Base-by-base conservation (phyloP, 176 grass and related monocot species). In the Carex cristatella region DNA sequence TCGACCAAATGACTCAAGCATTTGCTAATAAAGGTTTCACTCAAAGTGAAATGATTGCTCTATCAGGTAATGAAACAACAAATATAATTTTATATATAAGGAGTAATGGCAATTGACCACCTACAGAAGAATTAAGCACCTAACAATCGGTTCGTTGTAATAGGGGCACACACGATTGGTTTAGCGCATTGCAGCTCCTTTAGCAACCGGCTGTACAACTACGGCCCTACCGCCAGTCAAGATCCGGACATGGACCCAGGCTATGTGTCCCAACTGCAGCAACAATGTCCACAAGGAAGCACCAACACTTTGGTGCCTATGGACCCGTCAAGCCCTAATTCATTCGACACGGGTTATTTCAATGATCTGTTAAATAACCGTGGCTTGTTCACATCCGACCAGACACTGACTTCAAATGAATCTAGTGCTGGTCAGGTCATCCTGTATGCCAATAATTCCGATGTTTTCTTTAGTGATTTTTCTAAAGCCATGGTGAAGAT, bases 131-230 rank as follows among this genome's bases (percentile, higher is more conserved):
- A 40, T 40, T 40, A 40, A 54, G 27, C 49, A 61, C 11, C 42
- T 81, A 66, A 55, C 19, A 5, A 38, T 37, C 12, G 6, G 19
- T 84, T 7, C 32, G 4, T 16, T 64, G 2, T 19, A 12, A 13
- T 76, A 93, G 97, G 97, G 4, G 93, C 91, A 66, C 96, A 98
- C 88, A 93, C 96, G 28, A 91, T 98, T 48, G 96, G 96, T 37
- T 32, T 74, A 3, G 90, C 93, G n/a, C 91, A 95, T 72, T 98
- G 93, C 71, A 87, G 88, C 84, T 93, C 96, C 30, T 98, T 98
- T 88, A 90, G 85, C 83, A 78, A 80, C 64, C 84, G 97, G 16
- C 62, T 99, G 18, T 90, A 89, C 61, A 0, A 15, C 5, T 58
- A 88, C 30, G 27, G 55, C 12, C 10, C 88, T n/a, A 93, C 74